Percentiles rank a stretch among this genome's conserved stretches.
Evolutionary conservation across 2,329 filamentous ascomycete genomes (phyloP).

Genomic region (Monosporascus sp.): DNA sequence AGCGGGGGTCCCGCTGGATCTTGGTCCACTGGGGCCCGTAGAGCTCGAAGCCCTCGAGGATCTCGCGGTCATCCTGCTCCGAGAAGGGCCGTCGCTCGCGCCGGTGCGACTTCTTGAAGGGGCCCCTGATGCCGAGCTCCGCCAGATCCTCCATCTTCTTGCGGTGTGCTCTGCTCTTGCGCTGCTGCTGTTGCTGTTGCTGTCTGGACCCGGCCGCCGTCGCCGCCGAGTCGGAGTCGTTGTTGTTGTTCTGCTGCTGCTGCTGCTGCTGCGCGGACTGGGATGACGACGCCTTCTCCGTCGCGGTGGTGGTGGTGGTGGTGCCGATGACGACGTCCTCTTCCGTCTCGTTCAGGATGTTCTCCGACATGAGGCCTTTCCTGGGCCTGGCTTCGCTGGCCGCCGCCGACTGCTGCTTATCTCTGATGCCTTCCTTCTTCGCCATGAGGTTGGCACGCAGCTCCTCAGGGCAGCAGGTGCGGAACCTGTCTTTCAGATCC

Average conservation of each 20-base stretch:
- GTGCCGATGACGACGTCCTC: slow-evolving; percentile 25
- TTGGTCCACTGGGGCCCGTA: slow-evolving; percentile 62
- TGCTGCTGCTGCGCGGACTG: slow-evolving; percentile 13
- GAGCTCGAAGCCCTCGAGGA: slow-evolving; percentile 51
- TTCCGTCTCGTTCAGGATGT: slow-evolving; percentile 47
- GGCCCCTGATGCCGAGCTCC: slow-evolving; percentile 54
- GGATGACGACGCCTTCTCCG: background rate
- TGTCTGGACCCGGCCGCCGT: slow-evolving; percentile 8
- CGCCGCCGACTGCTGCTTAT: slow-evolving; percentile 13
- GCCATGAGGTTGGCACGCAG: slow-evolving; percentile 37
- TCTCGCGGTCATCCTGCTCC: slow-evolving; percentile 57
- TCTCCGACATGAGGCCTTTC: slow-evolving; percentile 47
- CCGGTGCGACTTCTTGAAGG: slow-evolving; percentile 57
- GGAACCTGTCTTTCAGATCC: slow-evolving; percentile 61
- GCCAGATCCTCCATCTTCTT: slow-evolving; percentile 51
- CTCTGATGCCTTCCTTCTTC: slow-evolving; percentile 24
- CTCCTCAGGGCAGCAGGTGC: slow-evolving; percentile 60
- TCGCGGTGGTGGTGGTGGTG: background rate
- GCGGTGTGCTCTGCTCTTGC: slow-evolving; percentile 49
- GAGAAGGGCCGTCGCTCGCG: slow-evolving; percentile 57
- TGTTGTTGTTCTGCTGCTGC: background rate
- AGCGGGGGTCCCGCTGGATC: slow-evolving; percentile 55
- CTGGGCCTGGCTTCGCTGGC: slow-evolving; percentile 33
- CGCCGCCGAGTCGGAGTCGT: slow-evolving; percentile 29
- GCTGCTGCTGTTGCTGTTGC: slow-evolving; percentile 21